These are phyloP conservation scores for Agastache rugosa DNA, from an alignment of 257 asterid species.

Conservation along the genomic window DNA sequence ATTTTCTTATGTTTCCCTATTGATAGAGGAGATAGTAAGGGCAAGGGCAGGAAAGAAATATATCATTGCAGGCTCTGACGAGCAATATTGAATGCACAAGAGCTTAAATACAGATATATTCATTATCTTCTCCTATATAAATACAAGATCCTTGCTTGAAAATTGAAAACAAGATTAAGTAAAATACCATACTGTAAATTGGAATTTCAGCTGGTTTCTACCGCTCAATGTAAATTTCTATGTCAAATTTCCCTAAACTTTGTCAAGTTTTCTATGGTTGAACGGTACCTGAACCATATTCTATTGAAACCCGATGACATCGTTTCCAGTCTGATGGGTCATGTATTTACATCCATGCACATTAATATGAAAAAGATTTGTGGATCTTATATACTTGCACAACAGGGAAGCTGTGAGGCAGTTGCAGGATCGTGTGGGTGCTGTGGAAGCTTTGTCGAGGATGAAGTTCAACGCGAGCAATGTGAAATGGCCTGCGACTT, in stretches of 20 bases:
- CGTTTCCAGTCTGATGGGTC: not conserved
- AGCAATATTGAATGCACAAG: not conserved
- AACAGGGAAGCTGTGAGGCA: constrained; percentile 90
- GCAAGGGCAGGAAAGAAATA: not conserved
- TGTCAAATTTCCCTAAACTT: not conserved
- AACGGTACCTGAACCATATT: not conserved
- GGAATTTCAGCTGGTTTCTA: no score
- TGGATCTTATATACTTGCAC: not conserved
- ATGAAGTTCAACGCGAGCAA: constrained; percentile 80
- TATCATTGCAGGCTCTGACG: not conserved
- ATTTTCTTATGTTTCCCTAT: not conserved
- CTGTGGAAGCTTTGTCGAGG: constrained; percentile 64
- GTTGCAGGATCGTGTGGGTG: constrained; percentile 73
- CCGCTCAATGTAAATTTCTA: not conserved
- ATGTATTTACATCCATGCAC: not conserved
- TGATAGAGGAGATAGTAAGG: not conserved
- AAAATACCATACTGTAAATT: no score
- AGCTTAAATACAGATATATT: not conserved
- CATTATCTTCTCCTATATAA: not conserved
- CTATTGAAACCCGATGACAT: not conserved
- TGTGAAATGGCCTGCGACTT: constrained; percentile 84
- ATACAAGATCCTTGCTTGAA: not conserved
- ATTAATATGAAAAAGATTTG: not conserved
- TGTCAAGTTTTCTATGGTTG: not conserved
- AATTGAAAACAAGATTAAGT: not conserved